Evolutionary conservation across 306 rosid genomes (phyloP).

Genomic region (Calophaca sinica): DNA sequence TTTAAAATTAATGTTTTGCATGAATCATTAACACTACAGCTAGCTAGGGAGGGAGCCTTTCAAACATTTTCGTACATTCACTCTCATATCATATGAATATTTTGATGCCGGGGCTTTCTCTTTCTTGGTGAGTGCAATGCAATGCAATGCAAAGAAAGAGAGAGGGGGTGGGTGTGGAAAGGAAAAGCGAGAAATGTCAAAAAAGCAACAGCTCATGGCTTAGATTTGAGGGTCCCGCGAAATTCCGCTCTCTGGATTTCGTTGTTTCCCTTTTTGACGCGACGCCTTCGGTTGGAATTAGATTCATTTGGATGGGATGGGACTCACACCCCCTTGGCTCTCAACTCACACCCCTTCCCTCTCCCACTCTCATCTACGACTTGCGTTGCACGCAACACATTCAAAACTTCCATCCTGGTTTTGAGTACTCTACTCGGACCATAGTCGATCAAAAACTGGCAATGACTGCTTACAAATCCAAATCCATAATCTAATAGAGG

Average conservation of each 20-base stretch:
- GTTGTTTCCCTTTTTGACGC: conserved; percentile 66
- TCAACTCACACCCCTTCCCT: conserved; percentile 11
- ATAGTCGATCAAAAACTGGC: conserved; percentile 3
- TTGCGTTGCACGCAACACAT: too few relatives aligned
- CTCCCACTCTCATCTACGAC: not conserved
- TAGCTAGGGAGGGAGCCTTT: conserved; percentile 10
- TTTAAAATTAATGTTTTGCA: not conserved
- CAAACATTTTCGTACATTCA: conserved; percentile 45
- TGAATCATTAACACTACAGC: not conserved
- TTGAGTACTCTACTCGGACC: not conserved
- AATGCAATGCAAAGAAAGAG: too few relatives aligned
- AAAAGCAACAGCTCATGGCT: conserved; percentile 67
- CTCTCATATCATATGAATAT: not conserved
- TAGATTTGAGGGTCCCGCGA: conserved; percentile 84
- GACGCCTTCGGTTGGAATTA: conserved; percentile 34
- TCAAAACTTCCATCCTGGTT: too few relatives aligned
- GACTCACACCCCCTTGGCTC: not conserved
- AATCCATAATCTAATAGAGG: not conserved
- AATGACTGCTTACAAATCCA: not conserved
- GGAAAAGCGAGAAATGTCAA: conserved; percentile 44
- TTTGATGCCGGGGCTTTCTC: conserved; percentile 24
- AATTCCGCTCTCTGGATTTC: conserved; percentile 58
- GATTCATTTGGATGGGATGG: not conserved
- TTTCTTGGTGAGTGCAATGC: too few relatives aligned
- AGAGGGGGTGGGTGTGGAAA: not conserved